Evolutionary conservation across 208 protist species (phyloP).

Genomic region (Leishmania tarentolae): DNA sequence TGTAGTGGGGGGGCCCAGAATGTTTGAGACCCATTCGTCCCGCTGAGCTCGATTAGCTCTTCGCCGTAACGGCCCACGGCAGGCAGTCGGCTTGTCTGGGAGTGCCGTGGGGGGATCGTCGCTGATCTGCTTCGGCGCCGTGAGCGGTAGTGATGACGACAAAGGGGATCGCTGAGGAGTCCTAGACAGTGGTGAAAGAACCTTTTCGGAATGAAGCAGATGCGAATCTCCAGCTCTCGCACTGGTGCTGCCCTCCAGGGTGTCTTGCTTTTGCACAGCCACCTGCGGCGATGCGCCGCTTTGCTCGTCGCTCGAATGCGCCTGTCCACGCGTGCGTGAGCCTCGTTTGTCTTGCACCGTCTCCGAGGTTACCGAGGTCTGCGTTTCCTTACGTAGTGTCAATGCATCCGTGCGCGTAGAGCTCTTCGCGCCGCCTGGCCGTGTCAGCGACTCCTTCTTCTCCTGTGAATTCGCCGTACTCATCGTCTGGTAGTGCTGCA

Average conservation of each 20-base stretch:
- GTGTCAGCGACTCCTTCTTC: neutral
- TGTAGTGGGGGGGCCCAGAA: constrained; percentile 42
- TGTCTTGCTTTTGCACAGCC: neutral
- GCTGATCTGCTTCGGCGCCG: neutral
- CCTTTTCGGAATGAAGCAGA: too few species aligned
- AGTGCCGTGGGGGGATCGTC: neutral
- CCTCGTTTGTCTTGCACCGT: neutral
- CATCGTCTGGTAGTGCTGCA: constrained; percentile 19
- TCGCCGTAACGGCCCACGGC: neutral
- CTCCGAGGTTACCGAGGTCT: neutral
- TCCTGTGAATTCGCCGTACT: neutral
- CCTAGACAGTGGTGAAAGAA: neutral
- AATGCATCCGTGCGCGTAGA: neutral
- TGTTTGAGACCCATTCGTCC: constrained; percentile 62
- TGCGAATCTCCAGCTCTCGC: too few species aligned
- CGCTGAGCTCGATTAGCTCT: neutral
- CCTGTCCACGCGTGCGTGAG: neutral
- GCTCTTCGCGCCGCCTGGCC: neutral
- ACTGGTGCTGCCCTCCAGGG: neutral
- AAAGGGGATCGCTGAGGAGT: neutral
- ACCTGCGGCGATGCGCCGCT: neutral
- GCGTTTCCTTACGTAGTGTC: neutral
- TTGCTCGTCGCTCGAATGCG: neutral
- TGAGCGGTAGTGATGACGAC: neutral
- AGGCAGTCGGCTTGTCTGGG: neutral